Evolutionary conservation across 345 rosid species (phyloP).

Genomic region (Dovyalis caffra): DNA sequence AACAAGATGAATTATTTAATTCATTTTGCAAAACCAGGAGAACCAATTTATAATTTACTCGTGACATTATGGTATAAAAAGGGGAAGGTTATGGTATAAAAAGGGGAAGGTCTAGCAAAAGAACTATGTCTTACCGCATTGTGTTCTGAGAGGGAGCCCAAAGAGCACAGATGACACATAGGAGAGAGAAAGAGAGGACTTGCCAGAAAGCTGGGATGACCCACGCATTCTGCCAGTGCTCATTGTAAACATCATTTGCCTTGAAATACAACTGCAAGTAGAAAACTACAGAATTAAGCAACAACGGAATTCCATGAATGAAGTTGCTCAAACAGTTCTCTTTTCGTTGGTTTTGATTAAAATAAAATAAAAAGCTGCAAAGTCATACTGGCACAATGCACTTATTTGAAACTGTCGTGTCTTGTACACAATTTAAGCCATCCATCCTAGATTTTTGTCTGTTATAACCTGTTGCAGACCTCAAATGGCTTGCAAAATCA

Average conservation of each 20-base stretch:
- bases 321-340: neutral
- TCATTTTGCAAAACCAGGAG: too few species aligned
- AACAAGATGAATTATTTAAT: too few species aligned
- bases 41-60: too few species aligned
- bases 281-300: neutral
- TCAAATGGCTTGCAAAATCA: neutral
- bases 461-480: neutral
- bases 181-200: constrained; percentile 75
- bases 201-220: constrained; percentile 97
- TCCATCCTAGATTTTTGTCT: neutral
- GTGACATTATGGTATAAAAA: neutral
- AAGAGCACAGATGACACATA: constrained; percentile 77
- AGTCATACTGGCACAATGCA: neutral
- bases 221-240: constrained; percentile 96
- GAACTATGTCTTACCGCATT: constrained; percentile 52
- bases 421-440: neutral
- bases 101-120: neutral
- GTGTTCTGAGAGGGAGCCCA: constrained; percentile 97
- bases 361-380: neutral
- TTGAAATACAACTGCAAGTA: constrained; percentile 85
- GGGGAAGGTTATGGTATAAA: neutral
- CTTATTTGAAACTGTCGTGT: neutral
- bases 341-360: neutral
- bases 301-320: neutral
- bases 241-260: constrained; percentile 82